Evolutionary conservation across 176 grass and related monocot species (phyloP).

Genomic region (Zoysia pacifica): DNA sequence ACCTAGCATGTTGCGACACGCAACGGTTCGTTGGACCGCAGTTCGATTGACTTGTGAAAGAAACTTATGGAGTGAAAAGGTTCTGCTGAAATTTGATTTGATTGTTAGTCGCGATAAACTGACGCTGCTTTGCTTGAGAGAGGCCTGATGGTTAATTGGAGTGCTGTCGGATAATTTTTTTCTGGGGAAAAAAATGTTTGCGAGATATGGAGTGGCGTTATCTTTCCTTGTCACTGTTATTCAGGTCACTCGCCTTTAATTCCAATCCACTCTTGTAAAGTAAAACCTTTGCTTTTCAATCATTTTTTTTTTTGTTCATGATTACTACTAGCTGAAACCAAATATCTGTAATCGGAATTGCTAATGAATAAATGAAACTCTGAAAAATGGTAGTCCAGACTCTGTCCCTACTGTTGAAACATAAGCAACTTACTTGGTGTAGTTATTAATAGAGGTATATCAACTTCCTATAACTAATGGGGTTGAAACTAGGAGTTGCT

Average conservation of each 20-base stretch:
- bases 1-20: neutral
- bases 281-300: neutral
- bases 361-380: conserved; percentile 7
- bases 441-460: neutral
- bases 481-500: neutral
- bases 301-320: conserved; percentile 16
- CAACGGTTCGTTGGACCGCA: neutral
- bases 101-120: neutral
- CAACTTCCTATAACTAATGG: neutral
- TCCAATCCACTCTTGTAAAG: neutral
- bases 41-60: conserved; percentile 24
- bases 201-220: neutral
- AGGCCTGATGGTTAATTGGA: conserved; percentile 26
- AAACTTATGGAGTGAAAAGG: neutral
- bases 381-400: neutral
- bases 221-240: neutral
- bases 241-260: neutral
- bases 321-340: neutral
- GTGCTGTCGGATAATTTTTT: neutral
- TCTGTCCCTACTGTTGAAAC: neutral
- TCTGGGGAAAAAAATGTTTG: neutral
- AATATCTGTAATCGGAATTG: neutral
- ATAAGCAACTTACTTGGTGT: neutral
- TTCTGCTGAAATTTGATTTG: conserved; percentile 13
- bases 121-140: conserved; percentile 23